Percentiles rank a stretch among this genome's conserved stretches.
These are phyloP conservation scores for Trichoderma koningii DNA, from an alignment of 2,329 filamentous ascomycete genomes.

Conservation along the genomic window DNA sequence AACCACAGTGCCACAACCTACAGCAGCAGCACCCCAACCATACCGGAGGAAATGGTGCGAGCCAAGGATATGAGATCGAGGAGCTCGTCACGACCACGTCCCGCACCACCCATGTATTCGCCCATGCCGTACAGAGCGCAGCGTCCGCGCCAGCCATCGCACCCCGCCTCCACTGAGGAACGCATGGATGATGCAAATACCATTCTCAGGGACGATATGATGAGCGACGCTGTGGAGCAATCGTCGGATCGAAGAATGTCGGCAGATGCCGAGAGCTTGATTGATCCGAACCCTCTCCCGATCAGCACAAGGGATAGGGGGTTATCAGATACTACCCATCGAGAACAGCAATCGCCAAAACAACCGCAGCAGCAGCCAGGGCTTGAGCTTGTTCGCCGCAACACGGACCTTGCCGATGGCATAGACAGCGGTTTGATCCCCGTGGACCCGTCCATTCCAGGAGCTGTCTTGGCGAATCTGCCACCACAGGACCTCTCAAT, in stretches of 20 bases:
- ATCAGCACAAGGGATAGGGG: neutral
- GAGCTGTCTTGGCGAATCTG: constrained; percentile 8
- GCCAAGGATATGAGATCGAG: constrained; percentile 6
- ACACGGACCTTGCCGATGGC: neutral
- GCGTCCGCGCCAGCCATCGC: constrained; percentile 14
- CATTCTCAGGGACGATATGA: neutral
- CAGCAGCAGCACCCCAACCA: constrained; percentile 24
- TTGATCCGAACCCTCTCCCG: constrained; percentile 20
- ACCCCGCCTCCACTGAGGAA: neutral
- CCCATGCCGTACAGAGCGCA: constrained; percentile 18
- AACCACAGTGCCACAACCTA: constrained; percentile 10
- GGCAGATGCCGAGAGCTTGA: constrained; percentile 19
- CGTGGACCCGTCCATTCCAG: constrained; percentile 27
- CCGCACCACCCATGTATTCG: constrained; percentile 16
- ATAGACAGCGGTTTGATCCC: constrained; percentile 31
- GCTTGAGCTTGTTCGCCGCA: constrained; percentile 10
- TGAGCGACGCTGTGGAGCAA: neutral
- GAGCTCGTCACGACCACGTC: constrained; percentile 25
- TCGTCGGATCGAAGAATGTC: constrained; percentile 10
- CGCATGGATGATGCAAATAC: neutral
- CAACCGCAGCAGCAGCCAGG: constrained; percentile 4
- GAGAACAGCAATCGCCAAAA: neutral
- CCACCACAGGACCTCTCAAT: constrained; percentile 45
- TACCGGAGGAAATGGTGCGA: constrained; percentile 28
- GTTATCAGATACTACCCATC: neutral